These are phyloP conservation scores for Xylaria sp. DNA, from an alignment of 2,329 filamentous ascomycete species.

Conservation along the genomic window DNA sequence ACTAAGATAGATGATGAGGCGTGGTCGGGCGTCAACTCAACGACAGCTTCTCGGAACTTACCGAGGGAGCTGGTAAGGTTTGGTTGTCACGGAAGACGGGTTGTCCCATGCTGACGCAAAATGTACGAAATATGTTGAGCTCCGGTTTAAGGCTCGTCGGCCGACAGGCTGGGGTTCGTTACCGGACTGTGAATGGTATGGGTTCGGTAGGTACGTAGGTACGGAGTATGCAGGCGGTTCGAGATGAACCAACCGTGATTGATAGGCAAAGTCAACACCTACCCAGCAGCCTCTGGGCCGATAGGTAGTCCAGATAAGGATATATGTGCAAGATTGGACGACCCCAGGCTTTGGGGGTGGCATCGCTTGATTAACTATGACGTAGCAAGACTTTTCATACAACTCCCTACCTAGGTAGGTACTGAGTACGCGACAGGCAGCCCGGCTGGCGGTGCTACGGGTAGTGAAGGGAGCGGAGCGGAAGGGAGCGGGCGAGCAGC, in stretches of 20 bases:
- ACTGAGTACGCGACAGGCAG: too few relatives aligned
- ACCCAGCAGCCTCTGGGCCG: neutral
- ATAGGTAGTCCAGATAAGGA: neutral
- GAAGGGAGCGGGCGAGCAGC: neutral
- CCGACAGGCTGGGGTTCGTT: neutral
- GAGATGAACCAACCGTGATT: neutral
- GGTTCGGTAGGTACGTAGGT: slow-evolving; percentile 16
- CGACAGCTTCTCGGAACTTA: slow-evolving; percentile 1
- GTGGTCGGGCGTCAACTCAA: slow-evolving; percentile 17
- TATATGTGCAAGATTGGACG: neutral
- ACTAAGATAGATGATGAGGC: neutral
- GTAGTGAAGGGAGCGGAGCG: neutral
- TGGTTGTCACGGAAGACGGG: neutral
- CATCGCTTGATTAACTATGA: slow-evolving; percentile 12
- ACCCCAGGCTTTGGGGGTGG: slow-evolving; percentile 4
- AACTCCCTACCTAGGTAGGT: too few relatives aligned
- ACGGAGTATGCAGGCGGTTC: too few relatives aligned
- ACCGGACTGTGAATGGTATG: neutral
- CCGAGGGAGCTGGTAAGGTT: slow-evolving; percentile 12
- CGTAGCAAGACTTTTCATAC: slow-evolving; percentile 1
- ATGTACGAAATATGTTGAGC: slow-evolving; percentile 3
- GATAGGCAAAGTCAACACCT: neutral
- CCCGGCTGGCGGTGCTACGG: neutral
- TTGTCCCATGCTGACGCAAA: slow-evolving; percentile 1
- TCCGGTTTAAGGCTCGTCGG: slow-evolving; percentile 7